Base-by-base conservation (phyloP, 192 early-diverging fungal genomes). In the Gigaspora rosea region DNA sequence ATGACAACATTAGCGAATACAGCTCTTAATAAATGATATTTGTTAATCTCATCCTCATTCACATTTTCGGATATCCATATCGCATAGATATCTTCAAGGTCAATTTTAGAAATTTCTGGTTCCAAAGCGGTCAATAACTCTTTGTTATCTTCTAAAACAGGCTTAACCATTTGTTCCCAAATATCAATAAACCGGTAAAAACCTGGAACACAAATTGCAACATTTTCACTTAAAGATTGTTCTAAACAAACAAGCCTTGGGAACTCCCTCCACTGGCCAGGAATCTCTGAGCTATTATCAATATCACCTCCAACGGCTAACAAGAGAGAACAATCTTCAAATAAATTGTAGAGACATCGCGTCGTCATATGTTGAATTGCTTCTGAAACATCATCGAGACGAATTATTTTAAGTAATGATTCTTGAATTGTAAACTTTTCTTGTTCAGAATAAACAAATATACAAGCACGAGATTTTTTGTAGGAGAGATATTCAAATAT, bases 171-270 rank as follows among this genome's bases (percentile, higher is more conserved):
- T 33, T 71, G 71, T 12, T 71, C 18, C 32, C 62, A 62, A 2
- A 78, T 20, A 71, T 80, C 79, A 54, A 52, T 22, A 32, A 77
- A 68, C 3, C 69, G 54, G 27, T 80, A 78, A 47, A 78, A 80
- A 12, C 79, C 79, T 0, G 76, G 67, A 5, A 77, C 79, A 47
- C 57, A 51, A 8, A 80, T 54, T 46, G 79, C 79, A 49, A 80
- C 32, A 65, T 80, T 80, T 32, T 77, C 76, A 15, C 52, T 67
- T 48, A 80, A 46, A 1, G 71, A 16, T 16, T 77, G 9, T 49
- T 80, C 79, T 20, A 80, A 36, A 20, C 77, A n/a, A 7, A 72
- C 51, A 0, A 80, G 22, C 8, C 77, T 16, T 15, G 77, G 77
- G 61, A 71, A 78, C 20, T 52, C 56, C 18, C 68, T 72, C 48